Evolutionary conservation across 495 filamentous ascomycete genomes (phyloP), one percentile per base, ranked within the genome.

Genomic region (Tetracladium marchalianum): DNA sequence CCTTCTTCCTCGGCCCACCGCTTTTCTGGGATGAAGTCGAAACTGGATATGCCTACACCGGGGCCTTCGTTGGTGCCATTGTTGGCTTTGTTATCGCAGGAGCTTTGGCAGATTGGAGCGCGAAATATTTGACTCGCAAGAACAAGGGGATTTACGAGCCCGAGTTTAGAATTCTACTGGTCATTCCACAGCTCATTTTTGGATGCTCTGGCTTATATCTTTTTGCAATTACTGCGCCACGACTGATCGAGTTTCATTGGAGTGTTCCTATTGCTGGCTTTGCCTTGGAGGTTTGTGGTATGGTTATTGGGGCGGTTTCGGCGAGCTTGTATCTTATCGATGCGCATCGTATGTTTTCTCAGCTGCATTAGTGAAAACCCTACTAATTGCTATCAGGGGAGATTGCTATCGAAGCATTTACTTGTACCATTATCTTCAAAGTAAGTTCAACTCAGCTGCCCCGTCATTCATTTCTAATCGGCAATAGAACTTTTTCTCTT

Each of bases 331-430:
- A 96, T 54, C 85, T 96, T 54, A 87, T 95, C 0, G 90, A 96
- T 67, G 90, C 90, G 1, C 88, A 95, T 64, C 81, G 88, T 84
- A 65, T 68, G 82, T 76, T 43, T 48, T 19, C 2, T 27, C 42
- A 37, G 16, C 11, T 33, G 10, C 16, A 0, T n/a, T 5, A 3
- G 42, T 11, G 0, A 18, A 10, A 1, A 10, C n/a, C 10, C 44
- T n/a, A 9, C 39, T 35, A 40, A 50, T 19, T 15, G 43, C 43
- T 4, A 48, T 44, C 47, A 87, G 84, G 82, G 9, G 78, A 87
- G 45, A 81, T 96, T 43, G 78, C 88, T 1, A 80, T 96, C 38
- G 90, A 96, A 66, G 85, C 82, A 3, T 95, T 96, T 61, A 96
- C 89, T 0, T 85, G 84, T 65, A 71, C 94, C 54, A 69, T 95